Conservation (phyloP, 331 rosid genomes). For the Malus hybrid region DNA sequence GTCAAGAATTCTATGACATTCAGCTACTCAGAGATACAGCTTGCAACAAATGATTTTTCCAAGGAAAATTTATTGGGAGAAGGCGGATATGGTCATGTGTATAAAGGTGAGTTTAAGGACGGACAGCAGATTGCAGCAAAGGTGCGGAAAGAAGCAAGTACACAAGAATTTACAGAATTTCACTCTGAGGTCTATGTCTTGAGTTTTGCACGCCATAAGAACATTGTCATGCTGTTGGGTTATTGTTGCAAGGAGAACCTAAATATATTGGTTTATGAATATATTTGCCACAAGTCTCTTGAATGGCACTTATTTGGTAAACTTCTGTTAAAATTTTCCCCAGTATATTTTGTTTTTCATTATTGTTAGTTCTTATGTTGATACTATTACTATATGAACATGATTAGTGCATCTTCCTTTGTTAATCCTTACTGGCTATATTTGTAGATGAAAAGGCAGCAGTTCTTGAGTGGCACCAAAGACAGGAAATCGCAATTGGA, state of each 20-base stretch:
- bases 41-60: constrained; percentile 61
- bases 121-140: constrained; percentile 82
- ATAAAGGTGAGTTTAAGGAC: constrained; percentile 57
- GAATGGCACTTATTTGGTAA: constrained; percentile 52
- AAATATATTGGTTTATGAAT: constrained; percentile 76
- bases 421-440: neutral
- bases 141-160: constrained; percentile 71
- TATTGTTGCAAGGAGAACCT: constrained; percentile 68
- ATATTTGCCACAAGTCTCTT: constrained; percentile 76
- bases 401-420: neutral
- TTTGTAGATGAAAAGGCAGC: constrained; percentile 19
- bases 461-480: constrained; percentile 65
- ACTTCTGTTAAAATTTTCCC: neutral
- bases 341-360: neutral
- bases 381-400: neutral
- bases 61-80: constrained; percentile 75
- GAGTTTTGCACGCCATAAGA: constrained; percentile 86
- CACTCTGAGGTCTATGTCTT: constrained; percentile 74
- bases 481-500: constrained; percentile 56
- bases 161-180: constrained; percentile 76
- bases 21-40: constrained; percentile 47
- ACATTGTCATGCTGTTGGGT: constrained; percentile 86
- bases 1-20: constrained; percentile 56
- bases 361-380: neutral
- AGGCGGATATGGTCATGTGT: constrained; percentile 83